Evolutionary conservation across 371 early-diverging fungal species (phyloP).

Genomic region (Mortierella polycephala): DNA sequence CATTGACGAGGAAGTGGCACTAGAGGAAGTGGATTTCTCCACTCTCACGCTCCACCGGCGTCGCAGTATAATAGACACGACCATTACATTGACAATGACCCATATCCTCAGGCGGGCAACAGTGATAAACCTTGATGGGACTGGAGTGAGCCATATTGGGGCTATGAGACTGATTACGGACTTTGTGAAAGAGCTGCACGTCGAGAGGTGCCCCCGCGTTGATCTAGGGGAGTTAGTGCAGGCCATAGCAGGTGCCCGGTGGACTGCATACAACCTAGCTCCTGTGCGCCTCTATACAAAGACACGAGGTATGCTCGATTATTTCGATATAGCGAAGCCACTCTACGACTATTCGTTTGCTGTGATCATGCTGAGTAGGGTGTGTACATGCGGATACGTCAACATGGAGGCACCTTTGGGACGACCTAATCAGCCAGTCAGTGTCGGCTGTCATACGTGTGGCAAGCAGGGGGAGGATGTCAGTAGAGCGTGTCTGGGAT

Average conservation of each 20-base stretch:
- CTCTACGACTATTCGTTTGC: conserved; percentile 8
- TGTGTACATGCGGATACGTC: conserved; percentile 9
- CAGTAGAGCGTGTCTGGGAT: conserved; percentile 3
- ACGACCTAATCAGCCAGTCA: not conserved
- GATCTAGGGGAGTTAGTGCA: conserved; percentile 6
- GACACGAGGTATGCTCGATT: conserved; percentile 1
- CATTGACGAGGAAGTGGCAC: conserved; percentile 21
- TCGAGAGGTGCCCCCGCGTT: conserved; percentile 18
- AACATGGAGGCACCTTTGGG: conserved; percentile 1
- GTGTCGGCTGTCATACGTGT: conserved; percentile 9
- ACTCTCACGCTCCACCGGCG: conserved; percentile 18
- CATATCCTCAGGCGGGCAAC: conserved; percentile 15
- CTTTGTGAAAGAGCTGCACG: conserved; percentile 12
- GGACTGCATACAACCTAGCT: conserved; percentile 7
- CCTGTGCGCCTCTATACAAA: conserved; percentile 17
- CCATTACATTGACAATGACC: conserved; percentile 10
- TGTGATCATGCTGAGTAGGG: conserved; percentile 17
- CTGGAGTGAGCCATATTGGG: conserved; percentile 17
- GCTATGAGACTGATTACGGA: conserved; percentile 15
- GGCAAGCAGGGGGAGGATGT: conserved; percentile 7
- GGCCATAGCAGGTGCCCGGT: conserved; percentile 16
- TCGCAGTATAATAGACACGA: conserved; percentile 18
- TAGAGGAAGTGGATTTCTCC: conserved; percentile 17
- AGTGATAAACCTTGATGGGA: conserved; percentile 11
- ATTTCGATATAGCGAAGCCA: not conserved